Evolutionary conservation across 768 basidiomycete species (phyloP).

Genomic region (Psilocybe cubensis): DNA sequence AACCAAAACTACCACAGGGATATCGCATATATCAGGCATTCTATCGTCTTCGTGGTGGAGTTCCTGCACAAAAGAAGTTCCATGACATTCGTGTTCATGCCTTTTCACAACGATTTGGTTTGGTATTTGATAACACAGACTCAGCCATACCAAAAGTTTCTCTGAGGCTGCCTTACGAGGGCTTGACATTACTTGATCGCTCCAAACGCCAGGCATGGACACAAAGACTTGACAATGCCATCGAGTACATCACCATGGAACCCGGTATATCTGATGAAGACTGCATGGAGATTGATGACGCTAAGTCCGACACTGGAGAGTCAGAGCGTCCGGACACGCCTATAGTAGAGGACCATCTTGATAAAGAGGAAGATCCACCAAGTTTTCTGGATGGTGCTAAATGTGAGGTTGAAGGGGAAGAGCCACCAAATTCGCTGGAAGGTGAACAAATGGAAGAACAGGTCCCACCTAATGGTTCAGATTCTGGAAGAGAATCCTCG

Average conservation of each 20-base stretch:
- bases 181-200: not conserved
- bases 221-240: not conserved
- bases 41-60: conserved; percentile 22
- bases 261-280: too few relatives aligned
- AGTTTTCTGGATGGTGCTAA: not conserved
- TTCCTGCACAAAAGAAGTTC: conserved; percentile 17
- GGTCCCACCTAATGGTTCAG: too few relatives aligned
- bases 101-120: not conserved
- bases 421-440: too few relatives aligned
- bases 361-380: not conserved
- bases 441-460: too few relatives aligned
- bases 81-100: conserved; percentile 7
- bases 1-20: conserved; percentile 11
- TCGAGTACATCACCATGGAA: not conserved
- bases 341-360: too few relatives aligned
- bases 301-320: not conserved
- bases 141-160: not conserved
- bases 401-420: too few relatives aligned
- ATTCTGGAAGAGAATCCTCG: not conserved
- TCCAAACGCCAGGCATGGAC: not conserved
- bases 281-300: not conserved
- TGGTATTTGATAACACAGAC: not conserved
- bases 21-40: conserved; percentile 17
- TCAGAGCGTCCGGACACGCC: not conserved
- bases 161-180: too few relatives aligned